A percentile compares a stretch with the other conserved stretches of the same genome.
These are phyloP conservation scores for Wilcoxina mikolae DNA, from an alignment of 495 filamentous ascomycete genomes.

Conservation along the genomic window DNA sequence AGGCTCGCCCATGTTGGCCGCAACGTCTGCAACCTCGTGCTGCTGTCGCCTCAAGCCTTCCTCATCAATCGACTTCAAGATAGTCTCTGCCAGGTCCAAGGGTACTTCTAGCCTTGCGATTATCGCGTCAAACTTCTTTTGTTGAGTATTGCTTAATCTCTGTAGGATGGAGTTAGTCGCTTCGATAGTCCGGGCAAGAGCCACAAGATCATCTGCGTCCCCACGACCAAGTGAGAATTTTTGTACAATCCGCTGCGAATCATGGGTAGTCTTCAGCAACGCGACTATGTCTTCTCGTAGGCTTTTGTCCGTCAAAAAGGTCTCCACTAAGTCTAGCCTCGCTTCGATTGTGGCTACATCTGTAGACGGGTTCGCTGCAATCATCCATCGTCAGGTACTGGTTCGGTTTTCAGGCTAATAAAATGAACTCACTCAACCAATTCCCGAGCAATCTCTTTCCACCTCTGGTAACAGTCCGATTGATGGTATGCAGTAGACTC, in stretches of 20 bases:
- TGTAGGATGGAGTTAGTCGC: constrained; percentile 56
- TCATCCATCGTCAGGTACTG: constrained; percentile 6
- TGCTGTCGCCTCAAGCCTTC: constrained; percentile 73
- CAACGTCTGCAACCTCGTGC: constrained; percentile 54
- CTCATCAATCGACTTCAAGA: constrained; percentile 74
- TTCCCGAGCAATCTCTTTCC: constrained; percentile 68
- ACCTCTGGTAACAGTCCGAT: constrained; percentile 77
- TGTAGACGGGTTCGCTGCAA: constrained; percentile 33
- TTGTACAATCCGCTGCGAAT: constrained; percentile 79
- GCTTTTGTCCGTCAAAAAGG: constrained; percentile 46
- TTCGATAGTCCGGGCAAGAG: constrained; percentile 63
- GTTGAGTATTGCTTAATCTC: constrained; percentile 29
- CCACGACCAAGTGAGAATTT: constrained; percentile 83
- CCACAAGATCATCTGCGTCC: constrained; percentile 85
- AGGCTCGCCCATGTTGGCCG: constrained; percentile 48
- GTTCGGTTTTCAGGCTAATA: not conserved
- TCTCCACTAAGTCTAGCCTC: constrained; percentile 66
- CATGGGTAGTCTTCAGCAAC: constrained; percentile 62
- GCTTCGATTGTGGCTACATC: constrained; percentile 63
- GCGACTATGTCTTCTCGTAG: constrained; percentile 51
- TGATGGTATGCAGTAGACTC: constrained; percentile 75
- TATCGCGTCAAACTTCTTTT: not conserved
- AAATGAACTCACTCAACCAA: constrained; percentile 51
- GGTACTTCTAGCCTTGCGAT: constrained; percentile 46
- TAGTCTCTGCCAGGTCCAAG: constrained; percentile 48